A percentile compares a stretch with the other conserved stretches of the same genome.
These are phyloP conservation scores for Pugionium cornutum DNA, from an alignment of 345 rosid species.

Conservation along the genomic window DNA sequence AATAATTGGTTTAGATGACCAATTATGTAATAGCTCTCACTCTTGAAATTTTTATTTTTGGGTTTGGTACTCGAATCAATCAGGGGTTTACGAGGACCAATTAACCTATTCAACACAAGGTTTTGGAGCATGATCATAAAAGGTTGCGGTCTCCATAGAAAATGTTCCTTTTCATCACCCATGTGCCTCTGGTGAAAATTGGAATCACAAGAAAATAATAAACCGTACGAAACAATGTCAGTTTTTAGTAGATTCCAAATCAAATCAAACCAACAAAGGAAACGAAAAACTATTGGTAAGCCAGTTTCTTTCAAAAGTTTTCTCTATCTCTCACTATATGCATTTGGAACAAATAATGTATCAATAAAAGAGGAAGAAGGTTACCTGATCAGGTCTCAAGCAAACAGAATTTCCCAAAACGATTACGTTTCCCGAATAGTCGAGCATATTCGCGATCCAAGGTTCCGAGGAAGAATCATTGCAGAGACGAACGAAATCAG, in stretches of 20 bases:
- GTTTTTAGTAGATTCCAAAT: conserved; percentile 46
- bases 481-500: conserved; percentile 63
- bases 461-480: conserved; percentile 59
- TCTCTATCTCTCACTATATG: conserved; percentile 12
- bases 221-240: conserved; percentile 52
- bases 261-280: neutral
- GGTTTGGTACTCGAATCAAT: conserved; percentile 8
- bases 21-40: neutral
- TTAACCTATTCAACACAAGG: conserved; percentile 24
- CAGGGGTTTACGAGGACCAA: conserved; percentile 14
- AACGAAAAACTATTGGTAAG: conserved; percentile 24
- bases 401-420: conserved; percentile 68
- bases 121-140: conserved; percentile 7
- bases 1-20: neutral
- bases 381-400: conserved; percentile 80
- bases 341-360: conserved; percentile 25
- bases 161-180: conserved; percentile 40
- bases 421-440: conserved; percentile 78
- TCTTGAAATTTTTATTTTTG: neutral
- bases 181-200: conserved; percentile 41
- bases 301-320: neutral
- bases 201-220: conserved; percentile 40
- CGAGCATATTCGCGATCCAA: conserved; percentile 61
- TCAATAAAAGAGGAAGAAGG: neutral
- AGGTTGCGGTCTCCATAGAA: conserved; percentile 39